phyloP scores from a whole-genome alignment of 2,329 filamentous ascomycete genomes.

The Hypocrella siamensis region DNA sequence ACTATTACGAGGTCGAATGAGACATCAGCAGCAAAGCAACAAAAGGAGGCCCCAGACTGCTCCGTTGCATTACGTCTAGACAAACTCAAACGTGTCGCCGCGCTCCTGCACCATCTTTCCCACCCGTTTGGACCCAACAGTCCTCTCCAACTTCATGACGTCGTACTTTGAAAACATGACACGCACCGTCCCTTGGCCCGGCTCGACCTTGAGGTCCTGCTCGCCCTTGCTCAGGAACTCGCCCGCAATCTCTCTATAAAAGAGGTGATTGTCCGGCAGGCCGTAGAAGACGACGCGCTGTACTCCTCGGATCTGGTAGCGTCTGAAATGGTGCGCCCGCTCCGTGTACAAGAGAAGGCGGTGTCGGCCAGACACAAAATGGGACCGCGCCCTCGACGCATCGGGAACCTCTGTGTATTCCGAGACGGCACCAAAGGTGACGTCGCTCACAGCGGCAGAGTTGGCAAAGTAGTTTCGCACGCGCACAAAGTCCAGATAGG shows the following conservation, averaged over 20 bases:
- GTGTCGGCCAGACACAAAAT: slow-evolving; percentile 74
- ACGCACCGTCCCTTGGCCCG: slow-evolving; percentile 42
- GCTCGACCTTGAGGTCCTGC: slow-evolving; percentile 37
- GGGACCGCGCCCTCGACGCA: slow-evolving; percentile 67
- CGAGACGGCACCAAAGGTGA: slow-evolving; percentile 61
- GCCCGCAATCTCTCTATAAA: slow-evolving; percentile 63
- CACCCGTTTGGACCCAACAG: slow-evolving; percentile 70
- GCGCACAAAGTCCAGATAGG: slow-evolving; percentile 88
- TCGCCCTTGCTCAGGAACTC: slow-evolving; percentile 48
- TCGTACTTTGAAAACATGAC: slow-evolving; percentile 80
- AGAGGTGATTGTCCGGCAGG: slow-evolving; percentile 72
- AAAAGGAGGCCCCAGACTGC: too few relatives aligned
- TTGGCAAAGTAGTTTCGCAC: slow-evolving; percentile 85
- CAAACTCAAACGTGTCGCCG: slow-evolving; percentile 89
- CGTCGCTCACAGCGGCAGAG: slow-evolving; percentile 33
- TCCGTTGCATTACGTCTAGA: slow-evolving; percentile 42
- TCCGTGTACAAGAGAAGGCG: slow-evolving; percentile 81
- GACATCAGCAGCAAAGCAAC: too few relatives aligned
- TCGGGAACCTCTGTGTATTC: slow-evolving; percentile 75
- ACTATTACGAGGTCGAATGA: too few relatives aligned
- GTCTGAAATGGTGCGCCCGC: slow-evolving; percentile 88
- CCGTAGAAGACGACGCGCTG: slow-evolving; percentile 79
- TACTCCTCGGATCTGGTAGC: slow-evolving; percentile 72
- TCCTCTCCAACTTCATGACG: slow-evolving; percentile 69
- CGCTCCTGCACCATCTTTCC: slow-evolving; percentile 71